Evolutionary conservation across 1,139 yeast species (phyloP).

Genomic region (Scheffersomyces titani): DNA sequence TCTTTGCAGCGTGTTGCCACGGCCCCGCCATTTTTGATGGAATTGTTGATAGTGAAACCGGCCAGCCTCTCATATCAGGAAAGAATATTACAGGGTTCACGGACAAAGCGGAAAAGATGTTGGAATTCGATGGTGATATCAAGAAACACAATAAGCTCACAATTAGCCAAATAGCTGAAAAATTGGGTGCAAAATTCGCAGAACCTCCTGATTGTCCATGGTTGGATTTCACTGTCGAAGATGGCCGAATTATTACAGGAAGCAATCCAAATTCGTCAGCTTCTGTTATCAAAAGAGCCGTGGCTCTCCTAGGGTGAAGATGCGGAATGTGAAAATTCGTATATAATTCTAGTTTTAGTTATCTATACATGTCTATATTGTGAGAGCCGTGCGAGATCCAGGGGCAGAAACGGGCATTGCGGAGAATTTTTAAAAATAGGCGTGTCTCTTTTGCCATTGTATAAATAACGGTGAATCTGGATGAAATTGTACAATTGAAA

Average conservation of each 20-base stretch:
- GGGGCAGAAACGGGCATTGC: too few relatives aligned
- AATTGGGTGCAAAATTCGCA: slow-evolving; percentile 19
- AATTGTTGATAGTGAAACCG: slow-evolving; percentile 12
- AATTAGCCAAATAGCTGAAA: slow-evolving; percentile 12
- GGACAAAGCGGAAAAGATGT: slow-evolving; percentile 15
- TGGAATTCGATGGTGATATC: slow-evolving; percentile 8
- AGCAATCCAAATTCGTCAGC: slow-evolving; percentile 36
- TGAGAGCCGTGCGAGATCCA: too few relatives aligned
- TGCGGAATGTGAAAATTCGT: too few relatives aligned
- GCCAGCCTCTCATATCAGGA: slow-evolving; percentile 17
- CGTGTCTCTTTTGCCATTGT: too few relatives aligned
- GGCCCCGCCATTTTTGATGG: slow-evolving; percentile 20
- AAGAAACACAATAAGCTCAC: slow-evolving; percentile 12
- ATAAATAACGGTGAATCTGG: too few relatives aligned
- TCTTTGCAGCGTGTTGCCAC: slow-evolving; percentile 23
- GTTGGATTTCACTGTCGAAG: slow-evolving; percentile 17
- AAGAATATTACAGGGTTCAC: slow-evolving; percentile 23
- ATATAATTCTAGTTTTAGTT: too few relatives aligned
- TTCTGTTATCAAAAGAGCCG: too few relatives aligned
- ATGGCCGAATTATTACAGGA: slow-evolving; percentile 23
- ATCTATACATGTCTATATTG: too few relatives aligned
- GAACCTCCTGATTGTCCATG: slow-evolving; percentile 17
- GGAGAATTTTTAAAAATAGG: too few relatives aligned
- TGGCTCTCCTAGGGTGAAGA: too few relatives aligned
- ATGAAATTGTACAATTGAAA: too few relatives aligned